phyloP scores from a whole-genome alignment of 345 rosid species.

The Sisymbrium altissimum region DNA sequence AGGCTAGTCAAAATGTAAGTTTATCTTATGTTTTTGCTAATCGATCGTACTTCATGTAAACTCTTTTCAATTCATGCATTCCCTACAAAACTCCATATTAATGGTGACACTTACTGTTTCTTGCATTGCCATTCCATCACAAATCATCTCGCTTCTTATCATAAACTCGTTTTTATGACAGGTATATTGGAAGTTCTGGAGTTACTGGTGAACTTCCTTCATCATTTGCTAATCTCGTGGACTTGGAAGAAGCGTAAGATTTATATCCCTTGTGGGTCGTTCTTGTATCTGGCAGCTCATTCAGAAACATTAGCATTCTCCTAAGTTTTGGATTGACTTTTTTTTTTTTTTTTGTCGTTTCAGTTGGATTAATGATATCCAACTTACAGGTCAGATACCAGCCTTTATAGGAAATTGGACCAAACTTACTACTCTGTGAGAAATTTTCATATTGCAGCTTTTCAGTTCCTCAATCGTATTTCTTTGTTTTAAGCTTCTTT shows the following conservation, averaged over 20 bases:
- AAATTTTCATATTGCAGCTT: neutral
- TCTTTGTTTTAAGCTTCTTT: neutral
- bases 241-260: slow-evolving; percentile 44
- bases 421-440: slow-evolving; percentile 49
- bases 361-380: slow-evolving; percentile 65
- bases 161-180: slow-evolving; percentile 22
- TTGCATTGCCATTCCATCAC: neutral
- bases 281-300: neutral
- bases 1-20: slow-evolving; percentile 35
- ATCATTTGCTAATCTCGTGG: slow-evolving; percentile 41
- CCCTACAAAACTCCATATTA: neutral
- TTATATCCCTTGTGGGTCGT: neutral
- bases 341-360: neutral
- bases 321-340: slow-evolving; percentile 8
- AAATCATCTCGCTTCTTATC: neutral
- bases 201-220: slow-evolving; percentile 52
- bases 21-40: neutral
- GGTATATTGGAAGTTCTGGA: slow-evolving; percentile 55
- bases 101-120: neutral
- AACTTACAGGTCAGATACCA: slow-evolving; percentile 64
- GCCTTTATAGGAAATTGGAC: slow-evolving; percentile 68
- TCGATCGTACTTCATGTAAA: neutral
- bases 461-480: slow-evolving; percentile 9
- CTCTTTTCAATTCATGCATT: neutral
- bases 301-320: neutral